phyloP scores from a whole-genome alignment of 2,329 filamentous ascomycete species.

The Cladosporium phlei region DNA sequence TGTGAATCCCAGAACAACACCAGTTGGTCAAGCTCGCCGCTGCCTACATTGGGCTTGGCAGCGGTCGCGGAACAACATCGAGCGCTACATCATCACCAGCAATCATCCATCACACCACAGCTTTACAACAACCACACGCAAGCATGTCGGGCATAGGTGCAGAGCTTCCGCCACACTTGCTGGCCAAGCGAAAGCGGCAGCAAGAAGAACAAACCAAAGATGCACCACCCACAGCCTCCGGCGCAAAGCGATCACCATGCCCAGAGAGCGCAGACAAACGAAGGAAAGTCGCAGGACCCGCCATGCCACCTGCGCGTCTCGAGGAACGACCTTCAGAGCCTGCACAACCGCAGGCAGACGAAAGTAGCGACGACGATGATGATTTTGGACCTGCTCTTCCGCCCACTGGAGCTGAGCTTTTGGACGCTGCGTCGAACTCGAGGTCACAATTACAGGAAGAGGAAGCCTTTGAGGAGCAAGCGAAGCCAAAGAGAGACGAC shows the following conservation, averaged over 20 bases:
- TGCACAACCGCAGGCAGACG: constrained; percentile 26
- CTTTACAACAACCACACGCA: constrained; percentile 8
- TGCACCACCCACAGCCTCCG: constrained; percentile 35
- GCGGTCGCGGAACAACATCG: background rate
- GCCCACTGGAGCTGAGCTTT: constrained; percentile 13
- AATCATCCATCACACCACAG: background rate
- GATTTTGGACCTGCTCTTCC: constrained; percentile 46
- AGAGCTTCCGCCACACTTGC: constrained; percentile 61
- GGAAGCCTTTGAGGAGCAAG: constrained; percentile 8
- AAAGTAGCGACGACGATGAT: constrained; percentile 34
- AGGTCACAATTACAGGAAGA: background rate
- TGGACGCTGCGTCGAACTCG: background rate
- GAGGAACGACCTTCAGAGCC: constrained; percentile 42
- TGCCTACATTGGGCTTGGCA: background rate
- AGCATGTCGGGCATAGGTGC: constrained; percentile 67
- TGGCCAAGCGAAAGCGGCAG: constrained; percentile 48
- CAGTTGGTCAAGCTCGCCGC: background rate
- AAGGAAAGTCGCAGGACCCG: constrained; percentile 51
- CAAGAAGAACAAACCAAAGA: constrained; percentile 37
- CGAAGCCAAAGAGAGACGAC: constrained; percentile 64
- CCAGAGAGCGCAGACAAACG: constrained; percentile 47
- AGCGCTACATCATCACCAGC: constrained; percentile 1
- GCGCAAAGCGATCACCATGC: constrained; percentile 32
- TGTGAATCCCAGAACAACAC: too few relatives aligned
- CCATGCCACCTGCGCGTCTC: constrained; percentile 49